Evolutionary conservation across 495 filamentous ascomycete genomes (phyloP), one percentile per base, ranked within the genome.

Genomic region (Tuber umbilicatum): DNA sequence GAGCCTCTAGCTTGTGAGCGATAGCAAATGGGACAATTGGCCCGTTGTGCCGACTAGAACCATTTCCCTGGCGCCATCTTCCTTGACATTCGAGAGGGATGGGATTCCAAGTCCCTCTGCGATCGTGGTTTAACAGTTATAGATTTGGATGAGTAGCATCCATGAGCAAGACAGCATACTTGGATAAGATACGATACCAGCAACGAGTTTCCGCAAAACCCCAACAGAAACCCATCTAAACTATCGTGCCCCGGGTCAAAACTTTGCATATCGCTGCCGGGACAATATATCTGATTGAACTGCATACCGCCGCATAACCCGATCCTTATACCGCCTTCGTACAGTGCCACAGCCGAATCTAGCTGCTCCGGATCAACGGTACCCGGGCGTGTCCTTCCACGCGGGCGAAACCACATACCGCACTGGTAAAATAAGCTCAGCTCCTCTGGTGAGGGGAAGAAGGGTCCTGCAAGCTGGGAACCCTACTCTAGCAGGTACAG

Each of bases 241-340:
- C n/a, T n/a, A n/a, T n/a, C n/a, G n/a, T n/a, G n/a, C 50, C 50
- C 50, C 50, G 50, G 50, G 50, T 55, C 50, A 55, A 55, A 55
- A 55, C 23, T 27, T 55, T 55, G 50, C 50, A 27, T 14, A n/a
- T 55, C 50, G 45, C 45, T n/a, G 45, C 23, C 21, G 23, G n/a
- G n/a, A n/a, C n/a, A n/a, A n/a, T n/a, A n/a, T n/a, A n/a, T n/a
- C n/a, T n/a, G n/a, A n/a, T n/a, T n/a, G n/a, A n/a, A n/a, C n/a
- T n/a, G n/a, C n/a, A n/a, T n/a, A n/a, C n/a, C n/a, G n/a, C n/a
- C n/a, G 39, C 39, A 7, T 47, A 7, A 23, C 45, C 50, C 10
- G 27, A 3, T n/a, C 6, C 2, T 55, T 55, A n/a, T 55, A n/a
- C 50, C 50, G 27, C 50, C 50, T 12, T 23, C 43, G 3, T n/a